Base-by-base conservation (phyloP, 192 early-diverging fungal genomes). In the Backusella luteola region DNA sequence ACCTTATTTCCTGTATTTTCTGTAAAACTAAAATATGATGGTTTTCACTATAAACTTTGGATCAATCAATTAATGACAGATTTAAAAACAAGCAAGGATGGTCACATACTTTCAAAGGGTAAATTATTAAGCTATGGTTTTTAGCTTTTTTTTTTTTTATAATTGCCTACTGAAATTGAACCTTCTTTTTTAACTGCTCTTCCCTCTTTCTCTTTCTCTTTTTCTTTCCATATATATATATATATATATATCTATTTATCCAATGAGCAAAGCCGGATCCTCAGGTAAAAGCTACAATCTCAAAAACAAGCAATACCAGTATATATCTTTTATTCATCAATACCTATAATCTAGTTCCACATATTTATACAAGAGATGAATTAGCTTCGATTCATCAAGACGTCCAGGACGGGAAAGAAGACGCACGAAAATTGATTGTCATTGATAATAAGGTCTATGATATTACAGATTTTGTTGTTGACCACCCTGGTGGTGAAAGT, bases 361-460 rank as follows among this genome's bases (percentile, higher is more conserved):
- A 56, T 35, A 53, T 59, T 35, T 81, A 74, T 34, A 74, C 80
- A 34, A 73, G 73, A 63, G 67, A 77, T 38, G 52, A 81, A 49
- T 69, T 81, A 36, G 46, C 59, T 35, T 23, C 26, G 32, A 73
- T 72, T 44, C 59, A 71, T 29, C 56, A 71, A 23, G n/a, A 76
- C 29, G 73, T 72, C 32, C 76, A 76, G 63, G 80, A 83, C 36
- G 78, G 86, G 67, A 71, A 74, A n/a, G 76, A 80, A 52, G 81
- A 81, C 6, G 69, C 73, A 8, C 83, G 80, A 34, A 85, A 85
- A 59, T 87, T 87, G 75, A 87, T 92, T 56, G 86, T 93, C 67
- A 91, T 94, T 81, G 86, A 94, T 78, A 88, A 90, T 81, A 94
- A 94, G 77, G 89, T 95, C 5, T 94, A 94, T 77, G 92, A 95